Percentiles rank a stretch among this genome's conserved stretches.
Evolutionary conservation across 441 rosid species (phyloP).

Genomic region (Flueggea neowawraea): DNA sequence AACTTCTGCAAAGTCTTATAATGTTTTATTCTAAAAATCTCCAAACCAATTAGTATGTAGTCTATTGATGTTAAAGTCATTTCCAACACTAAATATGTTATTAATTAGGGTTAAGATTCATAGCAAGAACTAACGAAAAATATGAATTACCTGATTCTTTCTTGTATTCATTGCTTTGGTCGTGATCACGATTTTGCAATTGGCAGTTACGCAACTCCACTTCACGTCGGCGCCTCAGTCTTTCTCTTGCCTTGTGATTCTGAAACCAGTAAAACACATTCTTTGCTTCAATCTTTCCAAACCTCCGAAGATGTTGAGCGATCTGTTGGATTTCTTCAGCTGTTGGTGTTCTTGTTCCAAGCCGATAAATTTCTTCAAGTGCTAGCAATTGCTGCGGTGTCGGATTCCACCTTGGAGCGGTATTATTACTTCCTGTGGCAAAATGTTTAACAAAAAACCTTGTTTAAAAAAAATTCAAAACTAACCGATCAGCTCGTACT

Average conservation of each 20-base stretch:
- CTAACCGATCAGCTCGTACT: too few species aligned
- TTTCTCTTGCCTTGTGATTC: conserved; percentile 72
- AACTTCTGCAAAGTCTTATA: too few species aligned
- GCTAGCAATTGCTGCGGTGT: conserved; percentile 78
- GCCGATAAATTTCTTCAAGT: conserved; percentile 73
- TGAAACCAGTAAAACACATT: conserved; percentile 87
- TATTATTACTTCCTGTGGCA: conserved; percentile 13
- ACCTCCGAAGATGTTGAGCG: conserved; percentile 64
- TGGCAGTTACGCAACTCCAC: not conserved
- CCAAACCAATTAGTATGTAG: too few species aligned
- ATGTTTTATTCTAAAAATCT: too few species aligned
- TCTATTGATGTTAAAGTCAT: too few species aligned
- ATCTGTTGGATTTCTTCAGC: conserved; percentile 87
- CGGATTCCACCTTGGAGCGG: conserved; percentile 77
- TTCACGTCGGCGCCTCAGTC: conserved; percentile 51
- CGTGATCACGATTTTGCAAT: too few species aligned
- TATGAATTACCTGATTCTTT: conserved; percentile 25
- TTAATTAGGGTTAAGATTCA: too few species aligned
- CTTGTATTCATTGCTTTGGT: not conserved
- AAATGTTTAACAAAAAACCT: too few species aligned
- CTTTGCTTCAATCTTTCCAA: conserved; percentile 69
- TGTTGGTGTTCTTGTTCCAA: conserved; percentile 79
- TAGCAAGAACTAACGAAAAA: too few species aligned
- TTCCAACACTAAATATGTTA: too few species aligned
- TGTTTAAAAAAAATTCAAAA: too few species aligned